Base-by-base conservation (phyloP, 2,329 filamentous ascomycete species). In the Fulvia fulva region DNA sequence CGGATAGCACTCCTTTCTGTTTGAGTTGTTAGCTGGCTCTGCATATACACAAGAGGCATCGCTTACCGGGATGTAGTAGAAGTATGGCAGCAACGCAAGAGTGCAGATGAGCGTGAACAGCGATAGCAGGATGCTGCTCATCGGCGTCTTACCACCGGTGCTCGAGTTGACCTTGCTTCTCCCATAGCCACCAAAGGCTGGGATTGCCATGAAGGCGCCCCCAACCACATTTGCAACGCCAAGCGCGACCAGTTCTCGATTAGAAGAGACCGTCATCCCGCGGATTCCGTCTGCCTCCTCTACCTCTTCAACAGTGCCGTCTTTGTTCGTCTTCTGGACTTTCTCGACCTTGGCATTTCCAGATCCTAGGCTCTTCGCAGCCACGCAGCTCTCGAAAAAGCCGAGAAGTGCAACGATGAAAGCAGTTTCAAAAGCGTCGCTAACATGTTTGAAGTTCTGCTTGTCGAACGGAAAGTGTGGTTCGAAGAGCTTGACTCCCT, bases 351-450 rank as follows among this genome's bases (percentile, higher is more conserved):
- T 84, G 11, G 68, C 66, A 56, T 78, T 83, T 6, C 79, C 79
- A 50, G 78, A 79, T 14, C 88, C 89, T 2, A 99, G 78, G 62
- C 90, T 93, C 76, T 97, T 97, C 34, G 94, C 94, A 1, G 94
- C 94, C 12, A 99, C 91, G 0, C 91, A 96, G 2, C 91, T 96
- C 74, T 99, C 94, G 68, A 99, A 99, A 75, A 99, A 99, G n/a
- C 94, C 94, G 0, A 99, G 85, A 23, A 99, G 81, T 0, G 92
- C 91, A 63, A 99, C 96, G 55, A 97, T 81, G 69, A 99, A 96
- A 0, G 91, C 89, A 0, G 94, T 97, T 53, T 90, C 87, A 82
- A 97, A 88, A 37, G 91, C 89, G 62, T 91, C 88, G 22, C 89
- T 87, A 55, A 95, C 89, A 70, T 97, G 88, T 23, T 84, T 82